These are phyloP conservation scores for Eleusine coracana DNA, from an alignment of 176 grass and related monocot species.

Conservation along the genomic window DNA sequence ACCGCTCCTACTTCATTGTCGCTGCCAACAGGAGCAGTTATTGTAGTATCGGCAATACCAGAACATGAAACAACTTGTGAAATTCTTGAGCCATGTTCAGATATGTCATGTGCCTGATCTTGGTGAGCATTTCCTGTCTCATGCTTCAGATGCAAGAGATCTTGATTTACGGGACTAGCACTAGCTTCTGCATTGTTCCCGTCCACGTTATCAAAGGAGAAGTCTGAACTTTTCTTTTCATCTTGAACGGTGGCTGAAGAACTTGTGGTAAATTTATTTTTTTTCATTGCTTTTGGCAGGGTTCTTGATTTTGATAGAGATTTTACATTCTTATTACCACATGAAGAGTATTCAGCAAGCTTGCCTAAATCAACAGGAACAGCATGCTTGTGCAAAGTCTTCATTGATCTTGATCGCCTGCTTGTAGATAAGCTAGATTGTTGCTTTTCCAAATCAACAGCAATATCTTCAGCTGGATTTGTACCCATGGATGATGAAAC, in stretches of 20 bases:
- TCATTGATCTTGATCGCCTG: slow-evolving; percentile 36
- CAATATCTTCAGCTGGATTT: slow-evolving; percentile 20
- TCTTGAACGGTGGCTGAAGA: slow-evolving; percentile 22
- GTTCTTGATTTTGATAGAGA: slow-evolving; percentile 16
- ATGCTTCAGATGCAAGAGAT: slow-evolving; percentile 21
- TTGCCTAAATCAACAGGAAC: slow-evolving; percentile 28
- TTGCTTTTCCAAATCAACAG: slow-evolving; percentile 31
- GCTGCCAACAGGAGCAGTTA: slow-evolving; percentile 3
- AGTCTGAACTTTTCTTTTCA: slow-evolving; percentile 19
- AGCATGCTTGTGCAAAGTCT: slow-evolving; percentile 43
- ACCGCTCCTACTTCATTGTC: slow-evolving; percentile 9
- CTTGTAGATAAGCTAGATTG: slow-evolving; percentile 27
- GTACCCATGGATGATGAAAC: slow-evolving; percentile 11
- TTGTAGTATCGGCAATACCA: slow-evolving; percentile 34
- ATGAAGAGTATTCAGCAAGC: slow-evolving; percentile 27
- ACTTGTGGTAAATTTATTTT: background rate
- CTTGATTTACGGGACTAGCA: slow-evolving; percentile 36
- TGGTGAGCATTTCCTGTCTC: slow-evolving; percentile 20
- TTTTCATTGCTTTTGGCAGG: background rate
- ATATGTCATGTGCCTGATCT: slow-evolving; percentile 8
- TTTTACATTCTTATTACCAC: slow-evolving; percentile 18
- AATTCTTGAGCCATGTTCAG: slow-evolving; percentile 22
- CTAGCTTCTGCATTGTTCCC: slow-evolving; percentile 7
- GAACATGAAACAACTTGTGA: slow-evolving; percentile 20
- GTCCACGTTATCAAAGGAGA: slow-evolving; percentile 34